Evolutionary conservation across 345 rosid species (phyloP).

Genomic region (Ceriops decandra): DNA sequence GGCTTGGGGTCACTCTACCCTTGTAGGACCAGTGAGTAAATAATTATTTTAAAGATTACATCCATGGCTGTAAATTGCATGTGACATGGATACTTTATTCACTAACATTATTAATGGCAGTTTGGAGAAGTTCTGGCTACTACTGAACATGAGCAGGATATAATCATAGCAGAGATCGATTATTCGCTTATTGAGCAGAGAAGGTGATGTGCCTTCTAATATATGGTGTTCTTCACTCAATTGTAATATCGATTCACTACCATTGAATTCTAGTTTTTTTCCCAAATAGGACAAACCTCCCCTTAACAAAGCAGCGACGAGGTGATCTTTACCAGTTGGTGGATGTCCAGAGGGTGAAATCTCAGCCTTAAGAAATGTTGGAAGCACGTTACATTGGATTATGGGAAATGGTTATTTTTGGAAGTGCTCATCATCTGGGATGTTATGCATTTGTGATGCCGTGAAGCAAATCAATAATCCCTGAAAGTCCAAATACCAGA

Average conservation of each 20-base stretch:
- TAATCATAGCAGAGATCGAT: constrained; percentile 77
- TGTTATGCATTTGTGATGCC: not conserved
- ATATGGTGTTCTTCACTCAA: not conserved
- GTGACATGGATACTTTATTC: not conserved
- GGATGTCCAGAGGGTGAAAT: constrained; percentile 49
- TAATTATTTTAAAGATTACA: not conserved
- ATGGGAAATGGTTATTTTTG: not conserved
- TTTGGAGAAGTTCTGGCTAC: constrained; percentile 90
- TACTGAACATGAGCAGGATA: constrained; percentile 72
- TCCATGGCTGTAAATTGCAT: not conserved
- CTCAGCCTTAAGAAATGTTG: not conserved
- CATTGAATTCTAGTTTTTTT: not conserved
- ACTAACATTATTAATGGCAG: constrained; percentile 35
- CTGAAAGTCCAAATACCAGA: too few species aligned
- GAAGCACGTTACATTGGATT: not conserved
- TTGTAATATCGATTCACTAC: not conserved
- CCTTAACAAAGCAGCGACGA: constrained; percentile 59
- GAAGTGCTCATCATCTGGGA: not conserved
- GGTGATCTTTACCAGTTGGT: constrained; percentile 88
- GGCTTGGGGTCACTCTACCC: constrained; percentile 98
- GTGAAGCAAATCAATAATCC: too few species aligned
- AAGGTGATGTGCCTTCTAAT: constrained; percentile 43
- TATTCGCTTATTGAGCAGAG: constrained; percentile 68
- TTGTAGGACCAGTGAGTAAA: constrained; percentile 76
- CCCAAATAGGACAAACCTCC: constrained; percentile 59